A percentile compares a stretch with the other conserved stretches of the same genome.
phyloP scores from a whole-genome alignment of 331 rosid species.

The Rosa hybrid region DNA sequence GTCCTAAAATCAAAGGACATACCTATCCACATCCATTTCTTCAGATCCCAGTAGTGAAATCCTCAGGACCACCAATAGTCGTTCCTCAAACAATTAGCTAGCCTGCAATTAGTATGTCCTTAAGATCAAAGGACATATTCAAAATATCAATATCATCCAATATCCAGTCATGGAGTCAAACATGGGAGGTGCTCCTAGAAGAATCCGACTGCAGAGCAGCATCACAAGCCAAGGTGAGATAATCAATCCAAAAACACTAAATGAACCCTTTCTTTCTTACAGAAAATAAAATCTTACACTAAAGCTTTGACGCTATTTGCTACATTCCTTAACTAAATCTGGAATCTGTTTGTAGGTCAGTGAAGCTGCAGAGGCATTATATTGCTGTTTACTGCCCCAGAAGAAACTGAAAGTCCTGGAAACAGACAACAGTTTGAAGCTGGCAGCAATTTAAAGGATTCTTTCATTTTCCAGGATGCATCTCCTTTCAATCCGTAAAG shows the following conservation, averaged over 20 bases:
- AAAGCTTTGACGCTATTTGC: background rate
- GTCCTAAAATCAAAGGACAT: background rate
- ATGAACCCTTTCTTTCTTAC: background rate
- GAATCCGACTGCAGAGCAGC: constrained; percentile 18
- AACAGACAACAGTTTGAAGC: constrained; percentile 2
- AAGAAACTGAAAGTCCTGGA: background rate
- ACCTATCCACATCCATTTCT: background rate
- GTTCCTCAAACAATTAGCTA: background rate
- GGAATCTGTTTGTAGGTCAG: constrained; percentile 14
- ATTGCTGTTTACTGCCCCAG: background rate
- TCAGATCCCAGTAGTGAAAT: background rate
- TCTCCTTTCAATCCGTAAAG: background rate
- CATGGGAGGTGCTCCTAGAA: constrained; percentile 11
- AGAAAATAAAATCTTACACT: background rate
- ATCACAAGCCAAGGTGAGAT: constrained; percentile 17
- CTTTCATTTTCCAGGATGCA: constrained; percentile 1
- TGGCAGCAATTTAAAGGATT: constrained; percentile 7
- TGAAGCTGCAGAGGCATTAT: constrained; percentile 12
- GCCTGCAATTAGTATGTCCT: background rate
- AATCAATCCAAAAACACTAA: background rate
- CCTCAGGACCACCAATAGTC: background rate
- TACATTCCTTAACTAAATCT: background rate
- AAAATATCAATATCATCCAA: background rate
- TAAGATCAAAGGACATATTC: background rate
- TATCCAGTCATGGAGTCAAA: too few relatives aligned